Evolutionary conservation across 1,284 basidiomycete species (phyloP).

Genomic region (Pascua guehoae): DNA sequence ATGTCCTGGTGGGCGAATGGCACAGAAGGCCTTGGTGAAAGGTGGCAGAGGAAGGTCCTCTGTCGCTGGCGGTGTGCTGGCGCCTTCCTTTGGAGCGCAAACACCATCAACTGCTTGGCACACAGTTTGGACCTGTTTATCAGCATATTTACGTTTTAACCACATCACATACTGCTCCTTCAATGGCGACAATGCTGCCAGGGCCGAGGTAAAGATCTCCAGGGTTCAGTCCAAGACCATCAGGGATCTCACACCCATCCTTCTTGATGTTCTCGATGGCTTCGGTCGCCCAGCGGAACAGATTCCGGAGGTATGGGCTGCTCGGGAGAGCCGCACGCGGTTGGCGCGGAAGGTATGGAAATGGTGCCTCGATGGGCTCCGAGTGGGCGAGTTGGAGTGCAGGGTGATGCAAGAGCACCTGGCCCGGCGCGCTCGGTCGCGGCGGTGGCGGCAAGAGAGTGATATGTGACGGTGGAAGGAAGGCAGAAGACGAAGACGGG

Average conservation of each 20-base stretch:
- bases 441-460: slow-evolving; percentile 27
- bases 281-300: slow-evolving; percentile 59
- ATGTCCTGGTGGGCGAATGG: slow-evolving; percentile 82
- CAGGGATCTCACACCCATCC: slow-evolving; percentile 74
- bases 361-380: slow-evolving; percentile 36
- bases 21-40: slow-evolving; percentile 65
- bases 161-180: slow-evolving; percentile 54
- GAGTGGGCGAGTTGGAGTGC: slow-evolving; percentile 44
- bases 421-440: slow-evolving; percentile 25
- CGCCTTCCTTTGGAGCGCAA: slow-evolving; percentile 13
- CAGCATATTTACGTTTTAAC: slow-evolving; percentile 55
- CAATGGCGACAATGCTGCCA: slow-evolving; percentile 55
- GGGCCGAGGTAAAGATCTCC: slow-evolving; percentile 66
- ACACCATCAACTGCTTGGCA: slow-evolving; percentile 75
- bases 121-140: slow-evolving; percentile 57
- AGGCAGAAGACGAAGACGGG: slow-evolving; percentile 9
- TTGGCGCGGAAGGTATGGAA: slow-evolving; percentile 30
- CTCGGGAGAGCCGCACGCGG: slow-evolving; percentile 18
- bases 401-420: slow-evolving; percentile 39
- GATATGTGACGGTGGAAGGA: slow-evolving; percentile 23
- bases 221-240: slow-evolving; percentile 62
- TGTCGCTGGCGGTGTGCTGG: background rate
- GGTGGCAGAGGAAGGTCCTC: no score
- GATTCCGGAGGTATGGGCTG: slow-evolving; percentile 38
- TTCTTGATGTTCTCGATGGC: slow-evolving; percentile 63